Percentiles rank a stretch among this genome's conserved stretches.
These are phyloP conservation scores for Suillus fuscotomentosus DNA, from an alignment of 768 basidiomycete genomes.

Conservation along the genomic window DNA sequence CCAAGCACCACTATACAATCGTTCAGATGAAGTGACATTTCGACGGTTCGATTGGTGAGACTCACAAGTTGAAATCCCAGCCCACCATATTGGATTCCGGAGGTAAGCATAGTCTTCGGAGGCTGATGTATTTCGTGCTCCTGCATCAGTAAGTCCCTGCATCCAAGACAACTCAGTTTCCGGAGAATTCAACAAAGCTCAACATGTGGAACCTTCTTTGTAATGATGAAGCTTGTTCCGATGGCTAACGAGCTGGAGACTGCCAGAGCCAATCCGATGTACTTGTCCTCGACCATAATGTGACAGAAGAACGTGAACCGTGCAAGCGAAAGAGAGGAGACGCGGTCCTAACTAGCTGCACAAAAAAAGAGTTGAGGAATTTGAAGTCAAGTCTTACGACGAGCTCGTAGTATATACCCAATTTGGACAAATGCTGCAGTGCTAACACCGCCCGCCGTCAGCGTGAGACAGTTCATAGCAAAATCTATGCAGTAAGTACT, in stretches of 20 bases:
- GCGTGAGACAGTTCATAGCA: background rate
- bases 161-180: slow-evolving; percentile 9
- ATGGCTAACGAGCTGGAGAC: slow-evolving; percentile 83
- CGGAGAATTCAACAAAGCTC: background rate
- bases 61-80: slow-evolving; percentile 89
- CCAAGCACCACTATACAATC: slow-evolving; percentile 80
- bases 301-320: background rate
- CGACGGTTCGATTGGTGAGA: slow-evolving; percentile 19
- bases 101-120: slow-evolving; percentile 88
- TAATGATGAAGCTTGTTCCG: slow-evolving; percentile 97
- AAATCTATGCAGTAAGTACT: background rate
- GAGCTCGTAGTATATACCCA: background rate
- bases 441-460: background rate
- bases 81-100: slow-evolving; percentile 95
- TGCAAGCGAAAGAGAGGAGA: background rate
- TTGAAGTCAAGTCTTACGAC: background rate
- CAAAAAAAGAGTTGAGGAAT: background rate
- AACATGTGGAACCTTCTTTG: slow-evolving; percentile 78
- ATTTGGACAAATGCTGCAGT: background rate
- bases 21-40: slow-evolving; percentile 8
- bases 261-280: slow-evolving; percentile 89
- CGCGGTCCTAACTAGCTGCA: background rate
- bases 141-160: slow-evolving; percentile 89
- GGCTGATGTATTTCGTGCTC: slow-evolving; percentile 52
- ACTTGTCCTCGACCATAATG: slow-evolving; percentile 86